These are phyloP conservation scores for Neurospora pannonica DNA, from an alignment of 495 filamentous ascomycete species.

Conservation along the genomic window DNA sequence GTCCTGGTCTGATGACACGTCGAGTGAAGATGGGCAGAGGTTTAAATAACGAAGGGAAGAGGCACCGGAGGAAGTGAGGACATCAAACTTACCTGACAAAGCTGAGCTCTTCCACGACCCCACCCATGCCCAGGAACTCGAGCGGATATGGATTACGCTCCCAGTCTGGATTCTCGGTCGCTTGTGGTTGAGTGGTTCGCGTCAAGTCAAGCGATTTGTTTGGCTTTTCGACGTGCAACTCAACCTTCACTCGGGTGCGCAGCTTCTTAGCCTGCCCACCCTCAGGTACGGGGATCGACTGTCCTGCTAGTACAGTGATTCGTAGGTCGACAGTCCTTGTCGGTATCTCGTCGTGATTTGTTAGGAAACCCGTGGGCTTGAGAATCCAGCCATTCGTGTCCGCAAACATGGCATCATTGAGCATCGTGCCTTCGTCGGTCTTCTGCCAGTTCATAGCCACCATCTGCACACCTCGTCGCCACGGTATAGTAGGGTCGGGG, in stretches of 20 bases:
- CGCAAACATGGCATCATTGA: slow-evolving; percentile 86
- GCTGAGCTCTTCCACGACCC: slow-evolving; percentile 34
- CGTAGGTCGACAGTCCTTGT: slow-evolving; percentile 27
- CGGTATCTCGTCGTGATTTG: slow-evolving; percentile 11
- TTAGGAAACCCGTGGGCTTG: slow-evolving; percentile 56
- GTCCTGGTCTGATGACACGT: neutral
- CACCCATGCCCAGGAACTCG: slow-evolving; percentile 29
- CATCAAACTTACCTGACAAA: slow-evolving; percentile 35
- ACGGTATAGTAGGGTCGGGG: slow-evolving; percentile 71
- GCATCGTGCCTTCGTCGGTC: slow-evolving; percentile 86
- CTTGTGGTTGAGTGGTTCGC: slow-evolving; percentile 21
- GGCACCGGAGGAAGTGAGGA: neutral
- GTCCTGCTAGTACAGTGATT: slow-evolving; percentile 37
- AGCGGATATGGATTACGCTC: slow-evolving; percentile 17
- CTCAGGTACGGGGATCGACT: slow-evolving; percentile 29
- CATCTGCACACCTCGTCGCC: slow-evolving; percentile 83
- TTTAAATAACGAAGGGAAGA: neutral
- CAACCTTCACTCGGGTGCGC: slow-evolving; percentile 54
- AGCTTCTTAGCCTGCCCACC: slow-evolving; percentile 18
- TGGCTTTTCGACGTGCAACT: slow-evolving; percentile 65
- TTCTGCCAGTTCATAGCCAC: slow-evolving; percentile 94
- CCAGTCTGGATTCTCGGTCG: slow-evolving; percentile 36
- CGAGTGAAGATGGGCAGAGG: neutral
- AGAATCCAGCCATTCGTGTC: slow-evolving; percentile 77
- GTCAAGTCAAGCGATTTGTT: slow-evolving; percentile 25